Base-by-base conservation (phyloP, 441 rosid genomes). In the Pelargonium myrrhifolium region DNA sequence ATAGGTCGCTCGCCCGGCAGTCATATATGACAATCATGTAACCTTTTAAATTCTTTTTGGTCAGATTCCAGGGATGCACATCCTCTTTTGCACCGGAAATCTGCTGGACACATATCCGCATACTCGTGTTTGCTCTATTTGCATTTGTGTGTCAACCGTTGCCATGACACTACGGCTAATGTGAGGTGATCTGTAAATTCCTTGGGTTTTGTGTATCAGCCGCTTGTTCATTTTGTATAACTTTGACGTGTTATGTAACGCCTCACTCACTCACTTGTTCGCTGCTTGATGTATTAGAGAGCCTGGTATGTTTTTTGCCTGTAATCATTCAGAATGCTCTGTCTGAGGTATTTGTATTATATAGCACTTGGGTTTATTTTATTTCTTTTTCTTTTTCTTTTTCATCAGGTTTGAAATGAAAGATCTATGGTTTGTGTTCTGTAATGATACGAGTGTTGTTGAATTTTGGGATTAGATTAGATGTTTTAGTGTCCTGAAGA, bases 1-100 rank as follows among this genome's bases (percentile, higher is more conserved):
- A 93, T 93, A 62, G 98, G 98, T 68, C 87, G 83, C 14, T 73
- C 75, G 75, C 87, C 79, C 3, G 74, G 71, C 70, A 84, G 73
- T 67, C 84, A 71, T 67, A 31, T 76, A 67, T 85, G 79, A 81
- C 68, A 67, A 60, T 28, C 58, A 55, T 22, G 61, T 47, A 47
- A 58, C 63, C 62, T 58, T 73, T 55, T 59, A 47, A 64, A 60
- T 69, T 68, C 72, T 69, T 67, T 71, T 21, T 20, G 26, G 65
- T 15, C 68, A 18, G 62, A 65, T 58, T 53, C 40, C 31, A 26
- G 77, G 71, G 76, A 66, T 51, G 64, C 62, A 62, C 53, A 15
- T 39, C 47, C 45, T 56, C 31, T 65, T 65, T 71, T 49, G 61
- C 62, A 58, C 62, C 62, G 3, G 22, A 56, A 31, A 56, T 56